Evolutionary conservation across 2,329 filamentous ascomycete species (phyloP).

Genomic region (Trichoderma endophyticum): DNA sequence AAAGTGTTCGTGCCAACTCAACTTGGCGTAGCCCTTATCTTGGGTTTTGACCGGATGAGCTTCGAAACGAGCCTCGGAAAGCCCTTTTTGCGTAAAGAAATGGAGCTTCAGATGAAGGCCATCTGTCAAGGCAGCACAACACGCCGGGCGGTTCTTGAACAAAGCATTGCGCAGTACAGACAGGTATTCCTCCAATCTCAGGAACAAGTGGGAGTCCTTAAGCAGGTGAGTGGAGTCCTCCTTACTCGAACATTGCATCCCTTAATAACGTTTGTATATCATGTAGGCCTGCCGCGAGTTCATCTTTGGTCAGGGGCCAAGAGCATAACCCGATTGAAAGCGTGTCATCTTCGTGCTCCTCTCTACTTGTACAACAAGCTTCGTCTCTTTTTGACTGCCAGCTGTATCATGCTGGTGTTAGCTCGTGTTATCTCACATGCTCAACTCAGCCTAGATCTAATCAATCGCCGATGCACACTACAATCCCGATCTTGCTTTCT

Average conservation of each 20-base stretch:
- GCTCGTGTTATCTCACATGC: neutral
- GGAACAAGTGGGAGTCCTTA: conserved; percentile 67
- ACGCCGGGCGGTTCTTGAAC: conserved; percentile 69
- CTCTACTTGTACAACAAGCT: neutral
- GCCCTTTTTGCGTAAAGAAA: conserved; percentile 94
- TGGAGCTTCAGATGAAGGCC: conserved; percentile 95
- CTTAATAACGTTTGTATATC: neutral
- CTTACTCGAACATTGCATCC: neutral
- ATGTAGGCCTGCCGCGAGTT: conserved; percentile 40
- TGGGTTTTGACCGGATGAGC: conserved; percentile 92
- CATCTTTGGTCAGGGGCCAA: conserved; percentile 27
- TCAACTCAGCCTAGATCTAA: neutral
- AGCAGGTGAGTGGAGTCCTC: conserved; percentile 48
- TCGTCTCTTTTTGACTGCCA: neutral
- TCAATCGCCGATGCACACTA: neutral
- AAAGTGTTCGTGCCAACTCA: conserved; percentile 92
- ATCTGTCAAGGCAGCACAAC: conserved; percentile 86
- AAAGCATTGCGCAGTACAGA: conserved; percentile 83
- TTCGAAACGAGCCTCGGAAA: conserved; percentile 91
- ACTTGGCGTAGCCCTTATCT: conserved; percentile 84
- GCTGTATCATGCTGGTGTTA: neutral
- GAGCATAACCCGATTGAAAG: neutral
- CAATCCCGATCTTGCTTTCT: neutral
- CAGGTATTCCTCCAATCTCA: conserved; percentile 80
- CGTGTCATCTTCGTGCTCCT: neutral